These are phyloP conservation scores for Setaria italica DNA, from an alignment of 202 grass and related monocot species.

Conservation along the genomic window DNA sequence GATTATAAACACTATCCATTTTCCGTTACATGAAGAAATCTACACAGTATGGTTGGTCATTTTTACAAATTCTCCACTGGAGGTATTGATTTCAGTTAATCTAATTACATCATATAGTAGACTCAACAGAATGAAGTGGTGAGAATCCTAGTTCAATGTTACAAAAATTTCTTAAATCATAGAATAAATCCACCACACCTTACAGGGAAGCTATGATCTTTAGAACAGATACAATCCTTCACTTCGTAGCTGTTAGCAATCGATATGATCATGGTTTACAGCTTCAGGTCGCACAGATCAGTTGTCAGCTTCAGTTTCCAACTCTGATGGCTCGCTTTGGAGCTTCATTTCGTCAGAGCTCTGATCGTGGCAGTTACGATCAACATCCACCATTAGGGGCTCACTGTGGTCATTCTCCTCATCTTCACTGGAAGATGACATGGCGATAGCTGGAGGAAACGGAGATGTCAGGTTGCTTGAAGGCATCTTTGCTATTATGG, in stretches of 20 bases:
- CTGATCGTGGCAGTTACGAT: conserved; percentile 7
- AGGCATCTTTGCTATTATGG: conserved; percentile 65
- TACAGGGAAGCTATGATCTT: conserved; percentile 26
- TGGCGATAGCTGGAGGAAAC: conserved; percentile 24
- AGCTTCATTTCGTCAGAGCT: conserved; percentile 48
- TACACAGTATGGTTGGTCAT: conserved; percentile 27
- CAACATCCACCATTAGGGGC: background rate
- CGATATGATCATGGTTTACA: conserved; percentile 29
- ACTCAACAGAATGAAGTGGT: conserved; percentile 7
- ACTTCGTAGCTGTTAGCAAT: conserved; percentile 43
- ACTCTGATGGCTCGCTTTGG: conserved; percentile 41
- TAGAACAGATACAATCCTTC: conserved; percentile 26
- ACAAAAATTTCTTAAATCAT: conserved; percentile 32
- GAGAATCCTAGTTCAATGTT: conserved; percentile 42
- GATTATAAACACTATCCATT: background rate
- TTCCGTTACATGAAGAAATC: conserved; percentile 25
- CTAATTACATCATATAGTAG: conserved; percentile 10
- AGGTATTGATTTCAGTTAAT: conserved; percentile 39
- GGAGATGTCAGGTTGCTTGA: conserved; percentile 33
- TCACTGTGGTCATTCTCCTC: conserved; percentile 45
- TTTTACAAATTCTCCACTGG: conserved; percentile 42
- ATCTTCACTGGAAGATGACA: conserved; percentile 60
- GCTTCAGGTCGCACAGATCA: conserved; percentile 22
- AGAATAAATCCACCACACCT: conserved; percentile 13
- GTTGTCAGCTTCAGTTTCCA: conserved; percentile 49